phyloP scores from a whole-genome alignment of 768 basidiomycete genomes.

The Chalciporus piperatus region DNA sequence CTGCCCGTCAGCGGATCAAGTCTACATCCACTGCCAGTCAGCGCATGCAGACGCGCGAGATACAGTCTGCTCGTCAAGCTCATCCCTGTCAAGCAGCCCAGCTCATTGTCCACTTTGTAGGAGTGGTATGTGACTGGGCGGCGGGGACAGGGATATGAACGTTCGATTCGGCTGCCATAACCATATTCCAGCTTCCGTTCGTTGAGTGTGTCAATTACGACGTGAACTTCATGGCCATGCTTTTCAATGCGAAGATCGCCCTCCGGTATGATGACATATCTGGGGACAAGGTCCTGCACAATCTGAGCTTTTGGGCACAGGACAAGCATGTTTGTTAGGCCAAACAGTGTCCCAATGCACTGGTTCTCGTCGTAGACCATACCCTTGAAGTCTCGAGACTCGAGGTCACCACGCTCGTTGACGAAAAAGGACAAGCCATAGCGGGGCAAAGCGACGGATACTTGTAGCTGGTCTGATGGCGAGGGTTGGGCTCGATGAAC shows the following conservation, averaged over 20 bases:
- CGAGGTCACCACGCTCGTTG: constrained; percentile 23
- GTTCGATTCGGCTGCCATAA: no score
- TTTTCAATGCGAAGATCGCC: background rate
- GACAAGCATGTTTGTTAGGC: constrained; percentile 36
- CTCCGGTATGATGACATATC: constrained; percentile 12
- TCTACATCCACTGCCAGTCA: constrained; percentile 36
- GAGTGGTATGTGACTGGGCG: constrained; percentile 12
- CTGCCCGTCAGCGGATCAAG: constrained; percentile 40
- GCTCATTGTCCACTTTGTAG: constrained; percentile 24
- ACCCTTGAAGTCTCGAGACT: constrained; percentile 36
- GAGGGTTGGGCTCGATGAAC: background rate
- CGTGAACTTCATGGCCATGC: background rate
- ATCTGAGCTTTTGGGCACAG: constrained; percentile 23
- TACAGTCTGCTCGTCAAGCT: constrained; percentile 29
- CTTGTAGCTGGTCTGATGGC: background rate
- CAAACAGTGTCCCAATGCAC: constrained; percentile 40
- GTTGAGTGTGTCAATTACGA: background rate
- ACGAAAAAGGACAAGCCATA: constrained; percentile 37
- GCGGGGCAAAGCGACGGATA: constrained; percentile 33
- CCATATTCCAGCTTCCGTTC: no score
- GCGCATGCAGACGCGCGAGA: constrained; percentile 40
- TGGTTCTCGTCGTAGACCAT: constrained; percentile 39
- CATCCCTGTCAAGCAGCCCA: constrained; percentile 21
- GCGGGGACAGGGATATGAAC: background rate
- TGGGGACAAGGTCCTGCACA: background rate